Base-by-base conservation (phyloP, 805 yeast species). In the Metschnikowia baotianmanensis region DNA sequence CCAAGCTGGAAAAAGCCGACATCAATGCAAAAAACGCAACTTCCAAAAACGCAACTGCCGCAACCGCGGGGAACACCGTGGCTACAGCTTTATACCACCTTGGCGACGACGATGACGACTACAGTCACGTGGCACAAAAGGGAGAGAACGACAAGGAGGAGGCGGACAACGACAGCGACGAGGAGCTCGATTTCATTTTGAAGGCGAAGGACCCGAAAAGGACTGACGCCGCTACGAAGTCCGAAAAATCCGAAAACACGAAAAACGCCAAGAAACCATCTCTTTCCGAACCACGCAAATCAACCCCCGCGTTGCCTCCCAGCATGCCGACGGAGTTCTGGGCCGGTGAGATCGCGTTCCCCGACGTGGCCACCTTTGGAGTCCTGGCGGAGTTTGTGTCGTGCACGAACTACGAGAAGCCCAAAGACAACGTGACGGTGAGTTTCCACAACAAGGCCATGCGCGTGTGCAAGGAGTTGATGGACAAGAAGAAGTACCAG, bases 261-360 rank as follows among this genome's bases (percentile, higher is more conserved):
- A 15, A 18, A 21, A 29, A 23, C 12, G 23, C 6, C 1, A 10
- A 20, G 26, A 2, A n/a, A 12, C 25, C 25, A 12, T 10, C 16
- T n/a, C 18, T 27, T 5, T 27, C 31, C 5, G 18, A 34, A 18
- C n/a, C n/a, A n/a, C 27, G 31, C 5, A 23, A 28, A 17, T 20
- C 36, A 13, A 28, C 31, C 31, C 38, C 40, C 6, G 16, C 23
- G 4, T 34, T 51, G 21, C 55, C 55, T 1, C 52, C 55, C 2
- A 36, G 42, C 4, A 49, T 47, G 40, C 50, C 53, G 18, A 29
- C 20, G 8, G 29, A 16, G 10, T 47, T 51, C 15, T 82, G 79
- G 83, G 39, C 57, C 5, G 83, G 84, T 1, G 61, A 56, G 15
- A 60, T 77, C 1, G 57, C 64, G 3, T 76, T 77, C 61, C 74